Conservation (phyloP, 2,329 filamentous ascomycete genomes). For the Xylariaceae sp. region DNA sequence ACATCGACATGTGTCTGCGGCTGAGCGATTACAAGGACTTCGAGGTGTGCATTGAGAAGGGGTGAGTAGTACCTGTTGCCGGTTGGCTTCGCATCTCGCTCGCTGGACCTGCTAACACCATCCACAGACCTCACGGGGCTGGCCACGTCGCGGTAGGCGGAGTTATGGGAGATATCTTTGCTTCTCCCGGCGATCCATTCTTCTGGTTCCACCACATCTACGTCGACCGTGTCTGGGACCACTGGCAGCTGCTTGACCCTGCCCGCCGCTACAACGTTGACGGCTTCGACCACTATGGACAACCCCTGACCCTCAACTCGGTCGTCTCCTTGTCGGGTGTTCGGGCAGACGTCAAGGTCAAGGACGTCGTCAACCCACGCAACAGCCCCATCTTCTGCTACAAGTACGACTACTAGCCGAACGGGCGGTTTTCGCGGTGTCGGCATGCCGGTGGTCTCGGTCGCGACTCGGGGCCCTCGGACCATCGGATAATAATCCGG, state of each 20-base stretch:
- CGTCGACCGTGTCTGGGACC: constrained; percentile 17
- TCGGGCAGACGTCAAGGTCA: constrained; percentile 15
- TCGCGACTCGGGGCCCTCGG: no score
- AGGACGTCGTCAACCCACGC: constrained; percentile 17
- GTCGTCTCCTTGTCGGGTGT: constrained; percentile 16
- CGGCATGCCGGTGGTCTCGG: no score
- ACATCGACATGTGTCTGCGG: constrained; percentile 15
- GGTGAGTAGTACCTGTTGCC: constrained; percentile 13
- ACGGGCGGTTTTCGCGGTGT: not conserved
- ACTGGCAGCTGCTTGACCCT: constrained; percentile 19
- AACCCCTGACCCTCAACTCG: constrained; percentile 14
- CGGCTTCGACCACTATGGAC: constrained; percentile 17
- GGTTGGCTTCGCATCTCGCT: not conserved
- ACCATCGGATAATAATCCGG: no score
- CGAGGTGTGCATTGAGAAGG: constrained; percentile 19
- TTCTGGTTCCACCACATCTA: constrained; percentile 23
- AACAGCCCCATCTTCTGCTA: constrained; percentile 17
- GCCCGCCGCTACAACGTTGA: constrained; percentile 16
- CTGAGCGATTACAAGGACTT: constrained; percentile 18
- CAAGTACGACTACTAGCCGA: constrained; percentile 17
- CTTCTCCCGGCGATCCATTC: constrained; percentile 19
- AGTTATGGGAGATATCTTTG: constrained; percentile 18
- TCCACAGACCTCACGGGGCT: constrained; percentile 17
- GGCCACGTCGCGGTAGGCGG: constrained; percentile 19
- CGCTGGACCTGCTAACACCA: not conserved